Percentiles rank a stretch among this genome's conserved stretches.
phyloP scores from a whole-genome alignment of 2,329 filamentous ascomycete genomes.

The Curvularia verruculosa region DNA sequence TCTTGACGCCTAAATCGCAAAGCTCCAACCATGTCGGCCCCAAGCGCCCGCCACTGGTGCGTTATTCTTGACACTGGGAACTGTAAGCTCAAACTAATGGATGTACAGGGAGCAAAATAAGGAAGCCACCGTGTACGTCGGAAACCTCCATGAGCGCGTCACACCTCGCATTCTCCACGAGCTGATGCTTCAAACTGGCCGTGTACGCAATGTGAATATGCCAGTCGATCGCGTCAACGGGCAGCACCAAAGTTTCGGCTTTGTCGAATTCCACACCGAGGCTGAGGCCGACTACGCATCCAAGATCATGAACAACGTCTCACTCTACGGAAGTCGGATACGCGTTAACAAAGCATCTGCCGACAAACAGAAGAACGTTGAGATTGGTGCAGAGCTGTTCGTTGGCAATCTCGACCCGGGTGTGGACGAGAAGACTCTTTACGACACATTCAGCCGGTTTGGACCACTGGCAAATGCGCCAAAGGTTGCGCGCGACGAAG shows the following conservation, averaged over 20 bases:
- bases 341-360: constrained; percentile 94
- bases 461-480: constrained; percentile 82
- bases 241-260: constrained; percentile 96
- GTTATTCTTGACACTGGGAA: constrained; percentile 21
- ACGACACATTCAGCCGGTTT: constrained; percentile 93
- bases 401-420: constrained; percentile 93
- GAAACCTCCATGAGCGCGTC: constrained; percentile 97
- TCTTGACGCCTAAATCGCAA: background rate
- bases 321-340: constrained; percentile 90
- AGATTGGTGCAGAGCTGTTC: constrained; percentile 96
- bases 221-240: constrained; percentile 98
- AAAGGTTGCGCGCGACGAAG: constrained; percentile 87
- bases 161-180: constrained; percentile 92
- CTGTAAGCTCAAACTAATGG: constrained; percentile 22
- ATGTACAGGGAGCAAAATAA: constrained; percentile 77
- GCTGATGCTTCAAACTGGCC: constrained; percentile 96
- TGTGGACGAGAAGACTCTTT: constrained; percentile 94
- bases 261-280: constrained; percentile 96
- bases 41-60: constrained; percentile 76
- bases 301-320: constrained; percentile 94
- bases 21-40: constrained; percentile 60
- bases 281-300: constrained; percentile 96
- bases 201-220: constrained; percentile 96
- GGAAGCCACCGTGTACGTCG: constrained; percentile 96
- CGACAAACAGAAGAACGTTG: constrained; percentile 90